Percentiles rank a stretch among this genome's conserved stretches.
phyloP scores from a whole-genome alignment of 2,329 filamentous ascomycete species.

The Lasiodiplodia gonubiensis region DNA sequence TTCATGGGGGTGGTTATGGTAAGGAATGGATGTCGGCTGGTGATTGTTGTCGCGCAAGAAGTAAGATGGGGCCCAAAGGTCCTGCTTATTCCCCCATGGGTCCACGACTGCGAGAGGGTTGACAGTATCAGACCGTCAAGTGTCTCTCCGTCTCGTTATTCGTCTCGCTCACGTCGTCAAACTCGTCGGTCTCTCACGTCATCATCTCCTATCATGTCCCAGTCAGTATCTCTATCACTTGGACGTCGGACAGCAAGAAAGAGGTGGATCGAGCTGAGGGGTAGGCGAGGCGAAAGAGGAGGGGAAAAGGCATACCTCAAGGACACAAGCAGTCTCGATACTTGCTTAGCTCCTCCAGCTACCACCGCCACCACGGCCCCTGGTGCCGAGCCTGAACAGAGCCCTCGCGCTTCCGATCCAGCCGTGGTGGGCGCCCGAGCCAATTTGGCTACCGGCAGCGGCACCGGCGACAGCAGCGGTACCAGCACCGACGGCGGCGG shows the following conservation, averaged over 20 bases:
- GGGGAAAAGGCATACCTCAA: neutral
- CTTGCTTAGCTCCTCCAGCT: conserved; percentile 10
- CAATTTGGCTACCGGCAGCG: conserved; percentile 1
- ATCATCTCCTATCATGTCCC: neutral
- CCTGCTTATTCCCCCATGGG: neutral
- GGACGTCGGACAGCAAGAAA: neutral
- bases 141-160: conserved; percentile 22
- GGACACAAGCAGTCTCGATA: neutral
- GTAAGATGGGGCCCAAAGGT: conserved; percentile 17
- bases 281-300: neutral
- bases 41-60: conserved; percentile 17
- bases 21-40: conserved; percentile 2
- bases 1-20: neutral
- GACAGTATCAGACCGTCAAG: neutral
- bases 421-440: neutral
- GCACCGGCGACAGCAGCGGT: conserved; percentile 16
- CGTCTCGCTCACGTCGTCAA: conserved; percentile 8
- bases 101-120: conserved; percentile 21
- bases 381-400: conserved; percentile 23
- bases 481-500: conserved; percentile 11
- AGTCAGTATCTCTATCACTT: neutral
- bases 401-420: conserved; percentile 25
- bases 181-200: neutral
- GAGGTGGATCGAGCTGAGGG: neutral
- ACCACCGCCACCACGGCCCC: conserved; percentile 26